Evolutionary conservation across 2,329 filamentous ascomycete genomes (phyloP), one percentile per base, ranked within the genome.

Genomic region (Ophiobolus disseminans): DNA sequence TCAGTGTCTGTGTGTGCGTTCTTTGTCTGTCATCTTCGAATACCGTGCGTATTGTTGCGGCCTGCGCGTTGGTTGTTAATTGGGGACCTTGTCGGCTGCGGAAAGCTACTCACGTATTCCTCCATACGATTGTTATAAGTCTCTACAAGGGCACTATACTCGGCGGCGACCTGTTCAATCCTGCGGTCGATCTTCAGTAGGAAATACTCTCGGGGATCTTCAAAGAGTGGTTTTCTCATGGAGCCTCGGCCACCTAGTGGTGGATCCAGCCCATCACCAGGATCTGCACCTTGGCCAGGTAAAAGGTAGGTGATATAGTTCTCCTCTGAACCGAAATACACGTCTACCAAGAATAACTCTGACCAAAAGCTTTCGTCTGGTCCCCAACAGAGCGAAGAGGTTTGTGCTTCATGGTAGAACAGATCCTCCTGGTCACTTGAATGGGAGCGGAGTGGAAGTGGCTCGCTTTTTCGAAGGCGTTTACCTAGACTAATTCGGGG

Each of bases 351-450:
- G 21, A 59, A 60, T 1, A 55, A 19, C 25, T 58, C 54, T 5
- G 56, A 60, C 56, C 56, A 59, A 41, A 56, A 62, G 14, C 28
- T 46, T 39, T 60, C 56, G 19, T 58, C 54, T 2, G 50, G 30
- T 2, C 58, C 58, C 48, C 49, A 51, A 3, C 42, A 57, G 13
- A 62, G 39, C 0, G 58, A 62, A 5, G 56, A 62, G 3, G 47
- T 58, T 25, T 62, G 54, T 1, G 54, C 58, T 44, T 60, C 53
- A 21, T 62, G 55, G 21, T 54, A 59, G 31, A 44, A 53, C 5
- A 56, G 22, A 6, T 51, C 39, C 14, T 59, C 40, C 1, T 35
- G 3, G 13, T 56, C 53, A 13, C 16, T 13, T 1, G 57, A 51
- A n/a, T 43, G 20, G 3, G 3, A 6, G 1, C 37, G 36, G 21